Evolutionary conservation across 2,329 filamentous ascomycete species (phyloP).

Genomic region (Colletotrichum coccodes): DNA sequence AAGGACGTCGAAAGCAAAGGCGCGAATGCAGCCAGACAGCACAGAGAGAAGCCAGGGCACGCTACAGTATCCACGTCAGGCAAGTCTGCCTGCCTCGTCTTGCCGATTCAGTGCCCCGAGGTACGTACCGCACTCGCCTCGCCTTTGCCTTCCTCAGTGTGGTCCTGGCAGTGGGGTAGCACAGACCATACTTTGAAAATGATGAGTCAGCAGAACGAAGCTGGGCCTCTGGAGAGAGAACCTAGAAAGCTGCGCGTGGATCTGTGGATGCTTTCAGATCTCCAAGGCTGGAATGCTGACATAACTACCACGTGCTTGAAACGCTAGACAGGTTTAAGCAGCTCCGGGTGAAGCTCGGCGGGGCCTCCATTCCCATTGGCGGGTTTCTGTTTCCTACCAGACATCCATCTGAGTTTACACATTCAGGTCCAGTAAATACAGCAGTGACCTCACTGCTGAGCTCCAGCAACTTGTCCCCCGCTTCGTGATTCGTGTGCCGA

Average conservation of each 20-base stretch:
- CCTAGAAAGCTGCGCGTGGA: conserved; percentile 2
- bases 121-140: conserved; percentile 14
- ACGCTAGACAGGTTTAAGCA: not conserved
- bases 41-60: not conserved
- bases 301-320: not conserved
- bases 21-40: conserved; percentile 21
- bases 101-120: not conserved
- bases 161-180: not conserved
- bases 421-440: too few species aligned
- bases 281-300: not conserved
- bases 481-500: not conserved
- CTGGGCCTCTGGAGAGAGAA: not conserved
- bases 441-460: not conserved
- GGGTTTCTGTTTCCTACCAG: too few species aligned
- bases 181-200: not conserved
- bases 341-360: not conserved
- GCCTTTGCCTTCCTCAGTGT: conserved; percentile 1
- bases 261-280: not conserved
- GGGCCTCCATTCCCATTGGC: not conserved
- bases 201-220: conserved; percentile 7
- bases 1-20: conserved; percentile 29
- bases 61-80: conserved; percentile 51
- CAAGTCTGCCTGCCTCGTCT: conserved; percentile 50
- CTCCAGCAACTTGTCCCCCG: not conserved
- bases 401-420: too few species aligned